Conservation (phyloP, 345 rosid species). For the Acer saccharum region DNA sequence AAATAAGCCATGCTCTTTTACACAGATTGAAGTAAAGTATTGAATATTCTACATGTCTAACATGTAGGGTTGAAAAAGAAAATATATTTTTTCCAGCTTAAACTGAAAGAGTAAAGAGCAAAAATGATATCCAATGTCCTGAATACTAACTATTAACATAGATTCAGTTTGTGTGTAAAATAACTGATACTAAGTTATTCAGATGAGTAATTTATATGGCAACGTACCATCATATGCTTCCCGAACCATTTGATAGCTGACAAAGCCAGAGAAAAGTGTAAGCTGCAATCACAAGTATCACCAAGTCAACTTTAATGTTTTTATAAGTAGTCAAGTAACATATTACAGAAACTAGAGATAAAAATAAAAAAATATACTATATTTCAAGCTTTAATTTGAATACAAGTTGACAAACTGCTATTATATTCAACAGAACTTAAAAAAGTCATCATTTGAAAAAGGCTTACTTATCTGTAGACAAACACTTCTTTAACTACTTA, state of each 20-base stretch:
- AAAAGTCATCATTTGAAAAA: background rate
- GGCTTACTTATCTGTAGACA: background rate
- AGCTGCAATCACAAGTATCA: conserved; percentile 60
- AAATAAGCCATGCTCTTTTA: background rate
- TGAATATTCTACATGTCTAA: background rate
- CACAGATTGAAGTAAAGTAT: background rate
- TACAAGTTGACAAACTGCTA: background rate
- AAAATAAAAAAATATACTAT: background rate
- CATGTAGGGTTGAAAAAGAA: background rate
- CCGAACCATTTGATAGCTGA: conserved; percentile 98
- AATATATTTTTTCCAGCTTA: background rate
- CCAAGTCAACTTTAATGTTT: conserved; percentile 21
- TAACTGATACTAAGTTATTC: background rate
- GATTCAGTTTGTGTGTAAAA: background rate
- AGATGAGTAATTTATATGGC: conserved; percentile 8
- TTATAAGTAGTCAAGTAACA: background rate
- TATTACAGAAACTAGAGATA: conserved; percentile 1
- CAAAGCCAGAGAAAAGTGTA: conserved; percentile 97
- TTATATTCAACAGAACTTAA: background rate
- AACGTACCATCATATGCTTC: conserved; percentile 89
- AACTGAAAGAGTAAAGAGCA: background rate
- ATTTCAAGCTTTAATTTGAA: background rate
- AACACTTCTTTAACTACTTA: background rate
- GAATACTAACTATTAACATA: background rate
- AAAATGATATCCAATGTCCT: background rate